These are phyloP conservation scores for Rhizomucor pusillus DNA, from an alignment of 371 early-diverging fungal species.

Conservation along the genomic window DNA sequence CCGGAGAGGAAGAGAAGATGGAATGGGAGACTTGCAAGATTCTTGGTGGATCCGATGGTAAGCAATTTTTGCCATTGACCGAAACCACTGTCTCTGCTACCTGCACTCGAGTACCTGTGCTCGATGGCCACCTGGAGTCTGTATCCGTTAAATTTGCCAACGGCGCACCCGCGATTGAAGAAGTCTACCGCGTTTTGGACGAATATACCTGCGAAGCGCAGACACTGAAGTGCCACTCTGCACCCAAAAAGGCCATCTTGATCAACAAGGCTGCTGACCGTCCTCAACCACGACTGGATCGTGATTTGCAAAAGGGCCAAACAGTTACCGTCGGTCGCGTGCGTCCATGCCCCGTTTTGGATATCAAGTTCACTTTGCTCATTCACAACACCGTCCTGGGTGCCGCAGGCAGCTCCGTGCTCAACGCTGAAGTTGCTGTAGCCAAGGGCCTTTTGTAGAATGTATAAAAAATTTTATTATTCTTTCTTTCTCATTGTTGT, in stretches of 20 bases:
- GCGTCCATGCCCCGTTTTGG: constrained; percentile 79
- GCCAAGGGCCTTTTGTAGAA: constrained; percentile 68
- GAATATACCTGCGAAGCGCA: constrained; percentile 78
- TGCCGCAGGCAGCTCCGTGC: constrained; percentile 92
- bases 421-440: constrained; percentile 93
- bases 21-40: constrained; percentile 94
- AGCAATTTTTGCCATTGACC: constrained; percentile 46
- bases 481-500: background rate
- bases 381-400: constrained; percentile 96
- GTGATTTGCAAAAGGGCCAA: constrained; percentile 81
- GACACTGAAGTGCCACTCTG: constrained; percentile 70
- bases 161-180: constrained; percentile 65
- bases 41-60: constrained; percentile 63
- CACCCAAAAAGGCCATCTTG: constrained; percentile 78
- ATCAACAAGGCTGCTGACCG: constrained; percentile 76
- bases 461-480: background rate
- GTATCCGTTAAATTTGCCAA: constrained; percentile 84
- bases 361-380: constrained; percentile 86
- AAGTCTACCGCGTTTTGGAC: constrained; percentile 67
- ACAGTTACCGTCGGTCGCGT: constrained; percentile 90
- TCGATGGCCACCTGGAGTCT: constrained; percentile 93
- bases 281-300: constrained; percentile 94
- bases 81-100: constrained; percentile 83
- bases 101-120: constrained; percentile 94
- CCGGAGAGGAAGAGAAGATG: constrained; percentile 97